phyloP scores from a whole-genome alignment of 2,329 filamentous ascomycete species.

The Xylariaceae sp. region DNA sequence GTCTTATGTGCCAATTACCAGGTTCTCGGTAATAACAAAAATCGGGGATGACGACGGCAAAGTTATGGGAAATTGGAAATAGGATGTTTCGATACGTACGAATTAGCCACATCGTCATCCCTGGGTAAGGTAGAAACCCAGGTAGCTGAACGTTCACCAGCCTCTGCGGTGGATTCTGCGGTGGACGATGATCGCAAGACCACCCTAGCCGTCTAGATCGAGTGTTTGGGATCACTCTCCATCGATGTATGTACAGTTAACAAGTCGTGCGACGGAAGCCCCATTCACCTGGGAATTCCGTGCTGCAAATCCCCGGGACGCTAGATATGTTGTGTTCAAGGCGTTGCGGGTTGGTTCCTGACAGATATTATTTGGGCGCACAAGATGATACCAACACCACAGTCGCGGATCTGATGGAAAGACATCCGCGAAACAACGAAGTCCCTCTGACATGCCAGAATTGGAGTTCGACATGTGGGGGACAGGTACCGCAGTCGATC shows the following conservation, averaged over 20 bases:
- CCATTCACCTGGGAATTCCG: conserved; percentile 25
- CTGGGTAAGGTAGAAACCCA: background rate
- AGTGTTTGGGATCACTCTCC: conserved; percentile 3
- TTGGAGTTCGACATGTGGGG: too few species aligned
- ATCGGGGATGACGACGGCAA: background rate
- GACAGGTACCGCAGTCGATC: too few species aligned
- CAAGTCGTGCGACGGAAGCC: conserved; percentile 20
- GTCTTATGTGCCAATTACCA: background rate
- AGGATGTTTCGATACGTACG: background rate
- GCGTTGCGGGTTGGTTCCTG: conserved; percentile 18
- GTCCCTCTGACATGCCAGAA: too few species aligned
- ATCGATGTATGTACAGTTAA: conserved; percentile 18
- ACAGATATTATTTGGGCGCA: conserved; percentile 23
- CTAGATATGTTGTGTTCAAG: conserved; percentile 22
- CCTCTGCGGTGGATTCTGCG: background rate
- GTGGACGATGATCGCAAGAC: background rate
- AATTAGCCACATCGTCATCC: background rate
- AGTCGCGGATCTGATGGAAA: conserved; percentile 11
- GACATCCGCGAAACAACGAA: background rate
- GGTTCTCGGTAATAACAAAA: background rate
- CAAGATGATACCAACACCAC: conserved; percentile 18
- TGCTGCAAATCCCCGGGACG: conserved; percentile 24
- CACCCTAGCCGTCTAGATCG: conserved; percentile 1
- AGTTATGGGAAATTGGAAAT: background rate
- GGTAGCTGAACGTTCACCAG: background rate